Evolutionary conservation across 1,284 basidiomycete genomes (phyloP).

Genomic region (Phylloboletellus chloephorus): DNA sequence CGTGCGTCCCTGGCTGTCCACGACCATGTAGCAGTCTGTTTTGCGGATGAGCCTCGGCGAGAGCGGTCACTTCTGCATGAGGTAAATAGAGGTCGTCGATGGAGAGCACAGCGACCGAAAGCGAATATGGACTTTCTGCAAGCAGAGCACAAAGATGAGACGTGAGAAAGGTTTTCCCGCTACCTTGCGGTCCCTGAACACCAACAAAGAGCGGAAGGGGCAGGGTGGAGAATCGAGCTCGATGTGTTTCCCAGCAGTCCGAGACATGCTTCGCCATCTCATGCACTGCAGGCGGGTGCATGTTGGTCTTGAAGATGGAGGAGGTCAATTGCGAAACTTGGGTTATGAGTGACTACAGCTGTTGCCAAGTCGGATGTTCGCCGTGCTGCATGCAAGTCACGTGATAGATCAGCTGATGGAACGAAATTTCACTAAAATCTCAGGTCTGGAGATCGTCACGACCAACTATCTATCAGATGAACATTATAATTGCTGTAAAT

Average conservation of each 20-base stretch:
- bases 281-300: slow-evolving; percentile 29
- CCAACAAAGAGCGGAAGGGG: slow-evolving; percentile 63
- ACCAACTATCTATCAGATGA: slow-evolving; percentile 9
- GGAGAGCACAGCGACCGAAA: slow-evolving; percentile 65
- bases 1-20: slow-evolving; percentile 86
- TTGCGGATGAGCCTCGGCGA: slow-evolving; percentile 49
- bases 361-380: neutral
- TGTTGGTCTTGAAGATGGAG: neutral
- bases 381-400: slow-evolving; percentile 10
- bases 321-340: neutral
- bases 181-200: slow-evolving; percentile 84
- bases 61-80: slow-evolving; percentile 48
- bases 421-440: no score
- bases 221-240: slow-evolving; percentile 17
- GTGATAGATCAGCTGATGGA: slow-evolving; percentile 12
- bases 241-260: slow-evolving; percentile 31
- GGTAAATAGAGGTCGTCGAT: slow-evolving; percentile 86
- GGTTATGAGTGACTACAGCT: neutral
- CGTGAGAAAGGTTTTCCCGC: slow-evolving; percentile 75
- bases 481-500: slow-evolving; percentile 29
- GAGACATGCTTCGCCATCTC: slow-evolving; percentile 45
- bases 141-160: slow-evolving; percentile 49
- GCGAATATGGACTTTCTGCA: slow-evolving; percentile 42
- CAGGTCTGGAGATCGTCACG: neutral
- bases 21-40: slow-evolving; percentile 72